Conservation (phyloP, 2,329 filamentous ascomycete genomes). For the Fusarium equiseti region DNA sequence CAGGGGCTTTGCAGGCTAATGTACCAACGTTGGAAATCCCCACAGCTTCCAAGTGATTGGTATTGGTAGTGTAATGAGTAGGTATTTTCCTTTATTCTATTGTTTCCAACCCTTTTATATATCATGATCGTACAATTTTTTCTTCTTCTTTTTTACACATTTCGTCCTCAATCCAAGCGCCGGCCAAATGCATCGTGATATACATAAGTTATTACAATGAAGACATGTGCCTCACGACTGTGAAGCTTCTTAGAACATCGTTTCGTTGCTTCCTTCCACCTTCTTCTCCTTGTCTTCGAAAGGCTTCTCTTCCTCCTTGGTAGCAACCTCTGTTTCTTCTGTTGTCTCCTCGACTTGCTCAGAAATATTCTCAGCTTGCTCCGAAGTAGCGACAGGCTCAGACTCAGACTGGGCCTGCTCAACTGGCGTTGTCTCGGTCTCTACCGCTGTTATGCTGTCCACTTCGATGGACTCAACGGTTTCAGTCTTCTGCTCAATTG, state of each 20-base stretch:
- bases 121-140: slow-evolving; percentile 20
- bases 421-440: background rate
- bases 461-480: background rate
- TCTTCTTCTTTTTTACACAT: slow-evolving; percentile 1
- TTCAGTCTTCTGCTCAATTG: background rate
- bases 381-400: background rate
- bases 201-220: slow-evolving; percentile 39
- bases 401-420: background rate
- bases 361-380: slow-evolving; percentile 1
- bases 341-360: slow-evolving; percentile 4
- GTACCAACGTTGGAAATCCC: slow-evolving; percentile 18
- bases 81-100: slow-evolving; percentile 1
- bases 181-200: slow-evolving; percentile 34
- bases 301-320: slow-evolving; percentile 10
- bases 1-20: slow-evolving; percentile 32
- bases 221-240: slow-evolving; percentile 1
- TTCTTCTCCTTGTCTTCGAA: slow-evolving; percentile 23
- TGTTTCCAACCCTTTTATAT: slow-evolving; percentile 23
- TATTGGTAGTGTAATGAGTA: background rate
- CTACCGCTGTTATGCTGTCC: background rate
- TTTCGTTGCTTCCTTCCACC: slow-evolving; percentile 17
- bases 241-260: slow-evolving; percentile 25
- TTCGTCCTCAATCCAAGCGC: slow-evolving; percentile 25
- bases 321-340: background rate
- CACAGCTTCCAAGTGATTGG: background rate